These are phyloP conservation scores for Chondrostereum purpureum DNA, from an alignment of 1,284 basidiomycete genomes.

Conservation along the genomic window DNA sequence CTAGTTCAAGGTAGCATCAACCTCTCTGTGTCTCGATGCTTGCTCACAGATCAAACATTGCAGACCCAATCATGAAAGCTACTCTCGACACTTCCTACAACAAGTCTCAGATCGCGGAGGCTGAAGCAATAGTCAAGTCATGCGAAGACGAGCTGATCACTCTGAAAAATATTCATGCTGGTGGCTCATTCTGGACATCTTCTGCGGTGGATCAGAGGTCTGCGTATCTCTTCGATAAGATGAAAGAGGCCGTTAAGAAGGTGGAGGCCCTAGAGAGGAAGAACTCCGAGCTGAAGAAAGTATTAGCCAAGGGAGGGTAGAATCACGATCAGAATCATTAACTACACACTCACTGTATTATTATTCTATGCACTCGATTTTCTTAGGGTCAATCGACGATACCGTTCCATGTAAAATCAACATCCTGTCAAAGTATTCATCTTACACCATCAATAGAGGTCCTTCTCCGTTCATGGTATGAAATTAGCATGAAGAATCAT, in stretches of 20 bases:
- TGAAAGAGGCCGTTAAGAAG: slow-evolving; percentile 62
- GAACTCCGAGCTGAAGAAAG: slow-evolving; percentile 64
- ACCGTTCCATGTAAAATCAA: too few species aligned
- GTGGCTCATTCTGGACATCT: slow-evolving; percentile 42
- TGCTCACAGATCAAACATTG: too few species aligned
- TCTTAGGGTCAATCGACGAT: too few species aligned
- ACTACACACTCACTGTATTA: too few species aligned
- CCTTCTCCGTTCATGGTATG: too few species aligned
- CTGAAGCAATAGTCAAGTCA: slow-evolving; percentile 59
- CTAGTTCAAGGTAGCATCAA: slow-evolving; percentile 73
- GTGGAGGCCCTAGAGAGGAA: slow-evolving; percentile 63
- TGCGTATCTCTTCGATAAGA: slow-evolving; percentile 69
- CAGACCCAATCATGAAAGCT: slow-evolving; percentile 78
- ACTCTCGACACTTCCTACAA: slow-evolving; percentile 80
- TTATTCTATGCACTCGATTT: too few species aligned
- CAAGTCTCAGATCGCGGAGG: slow-evolving; percentile 60
- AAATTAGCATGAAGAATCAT: too few species aligned
- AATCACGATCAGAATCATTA: too few species aligned
- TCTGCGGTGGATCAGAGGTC: slow-evolving; percentile 54
- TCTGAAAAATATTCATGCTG: slow-evolving; percentile 52
- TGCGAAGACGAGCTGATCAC: slow-evolving; percentile 74
- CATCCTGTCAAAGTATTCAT: too few species aligned
- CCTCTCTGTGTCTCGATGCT: too few species aligned
- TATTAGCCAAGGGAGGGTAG: slow-evolving; percentile 31
- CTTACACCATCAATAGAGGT: too few species aligned